Percentiles rank a stretch among this genome's conserved stretches.
Conservation (phyloP, 2,329 filamentous ascomycete species). For the Ploettnerulaceae sp. region DNA sequence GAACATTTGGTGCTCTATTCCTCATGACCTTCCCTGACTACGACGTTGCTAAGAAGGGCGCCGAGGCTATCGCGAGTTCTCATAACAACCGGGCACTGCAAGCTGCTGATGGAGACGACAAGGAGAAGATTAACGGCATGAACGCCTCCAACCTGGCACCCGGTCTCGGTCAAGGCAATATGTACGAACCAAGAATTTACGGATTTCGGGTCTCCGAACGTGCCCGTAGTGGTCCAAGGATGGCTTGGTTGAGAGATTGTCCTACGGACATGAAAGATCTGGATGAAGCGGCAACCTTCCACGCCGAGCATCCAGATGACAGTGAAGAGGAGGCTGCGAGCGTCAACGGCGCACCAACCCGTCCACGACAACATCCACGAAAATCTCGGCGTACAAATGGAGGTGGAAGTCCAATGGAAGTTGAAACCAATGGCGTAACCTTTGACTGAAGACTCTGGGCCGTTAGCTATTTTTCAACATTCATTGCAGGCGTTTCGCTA, state of each 20-base stretch:
- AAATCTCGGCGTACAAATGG: constrained; percentile 22
- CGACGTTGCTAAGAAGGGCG: constrained; percentile 71
- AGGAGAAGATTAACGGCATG: constrained; percentile 73
- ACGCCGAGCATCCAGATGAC: constrained; percentile 49
- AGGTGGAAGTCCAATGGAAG: constrained; percentile 32
- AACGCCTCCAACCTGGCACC: constrained; percentile 83
- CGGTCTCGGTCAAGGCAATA: constrained; percentile 72
- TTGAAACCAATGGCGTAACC: constrained; percentile 28
- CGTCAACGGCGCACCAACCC: constrained; percentile 28
- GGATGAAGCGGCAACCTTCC: constrained; percentile 65
- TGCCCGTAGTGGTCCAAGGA: constrained; percentile 82
- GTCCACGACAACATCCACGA: constrained; percentile 12
- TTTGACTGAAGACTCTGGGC: constrained; percentile 10
- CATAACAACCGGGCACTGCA: constrained; percentile 33
- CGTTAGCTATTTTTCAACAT: constrained; percentile 3
- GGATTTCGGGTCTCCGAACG: constrained; percentile 92
- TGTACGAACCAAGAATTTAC: constrained; percentile 95
- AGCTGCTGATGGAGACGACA: constrained; percentile 37
- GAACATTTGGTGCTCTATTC: constrained; percentile 94
- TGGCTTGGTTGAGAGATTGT: constrained; percentile 92
- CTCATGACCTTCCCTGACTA: constrained; percentile 98
- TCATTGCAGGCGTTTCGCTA: constrained; percentile 11
- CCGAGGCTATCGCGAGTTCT: constrained; percentile 47
- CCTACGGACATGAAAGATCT: constrained; percentile 75
- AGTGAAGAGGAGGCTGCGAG: constrained; percentile 51